Evolutionary conservation across 2,329 filamentous ascomycete species (phyloP).

Genomic region (Trichoderma sp.): DNA sequence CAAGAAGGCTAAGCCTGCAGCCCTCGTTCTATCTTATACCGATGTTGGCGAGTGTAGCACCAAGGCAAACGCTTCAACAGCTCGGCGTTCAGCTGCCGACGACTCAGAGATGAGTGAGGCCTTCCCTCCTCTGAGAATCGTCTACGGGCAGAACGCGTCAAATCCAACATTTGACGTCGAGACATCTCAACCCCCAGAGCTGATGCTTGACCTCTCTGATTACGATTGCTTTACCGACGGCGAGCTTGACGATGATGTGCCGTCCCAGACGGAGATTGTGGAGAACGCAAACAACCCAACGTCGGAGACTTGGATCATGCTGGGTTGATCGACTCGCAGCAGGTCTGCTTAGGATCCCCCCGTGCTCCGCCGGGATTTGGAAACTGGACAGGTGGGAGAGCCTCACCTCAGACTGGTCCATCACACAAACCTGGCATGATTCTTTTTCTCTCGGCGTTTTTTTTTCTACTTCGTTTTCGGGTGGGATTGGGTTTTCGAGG

Average conservation of each 20-base stretch:
- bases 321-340: constrained; percentile 45
- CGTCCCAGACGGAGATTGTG: constrained; percentile 32
- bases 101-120: constrained; percentile 22
- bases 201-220: constrained; percentile 36
- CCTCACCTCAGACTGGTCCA: constrained; percentile 39
- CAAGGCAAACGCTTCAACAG: constrained; percentile 27
- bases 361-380: constrained; percentile 28
- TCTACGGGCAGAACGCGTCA: constrained; percentile 39
- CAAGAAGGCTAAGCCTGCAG: constrained; percentile 29
- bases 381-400: constrained; percentile 29
- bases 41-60: constrained; percentile 41
- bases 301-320: constrained; percentile 42
- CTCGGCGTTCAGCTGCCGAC: constrained; percentile 30
- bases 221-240: constrained; percentile 39
- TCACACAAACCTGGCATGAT: constrained; percentile 26
- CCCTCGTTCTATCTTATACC: constrained; percentile 43
- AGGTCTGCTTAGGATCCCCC: constrained; percentile 39
- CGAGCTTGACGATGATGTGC: constrained; percentile 34
- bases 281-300: constrained; percentile 29
- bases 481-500: background rate
- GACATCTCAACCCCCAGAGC: constrained; percentile 36
- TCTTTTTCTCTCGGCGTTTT: constrained; percentile 9
- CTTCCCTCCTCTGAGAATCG: constrained; percentile 37
- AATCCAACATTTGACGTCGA: constrained; percentile 35
- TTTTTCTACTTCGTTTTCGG: background rate